Percentiles rank a stretch among this genome's conserved stretches.
Evolutionary conservation across 2,329 filamentous ascomycete species (phyloP).

Genomic region (Cordyceps tenuipes): DNA sequence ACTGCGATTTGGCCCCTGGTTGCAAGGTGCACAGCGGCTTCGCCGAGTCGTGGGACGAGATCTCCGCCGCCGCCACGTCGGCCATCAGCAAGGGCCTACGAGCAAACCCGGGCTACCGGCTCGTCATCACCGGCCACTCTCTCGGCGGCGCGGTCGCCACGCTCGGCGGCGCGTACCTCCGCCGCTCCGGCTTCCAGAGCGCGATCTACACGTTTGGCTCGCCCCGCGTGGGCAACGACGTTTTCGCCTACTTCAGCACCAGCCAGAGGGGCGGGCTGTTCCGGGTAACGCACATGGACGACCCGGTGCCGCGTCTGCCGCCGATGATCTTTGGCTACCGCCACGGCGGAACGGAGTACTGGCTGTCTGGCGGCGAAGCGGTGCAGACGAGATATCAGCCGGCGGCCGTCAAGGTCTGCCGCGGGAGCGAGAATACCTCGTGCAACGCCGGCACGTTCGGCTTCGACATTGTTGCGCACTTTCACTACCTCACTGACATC

Average conservation of each 20-base stretch:
- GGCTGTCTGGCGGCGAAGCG: slow-evolving; percentile 35
- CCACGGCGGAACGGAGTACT: slow-evolving; percentile 63
- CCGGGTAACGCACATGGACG: slow-evolving; percentile 58
- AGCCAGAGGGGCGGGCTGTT: slow-evolving; percentile 44
- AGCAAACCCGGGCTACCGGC: slow-evolving; percentile 41
- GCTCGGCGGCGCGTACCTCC: slow-evolving; percentile 49
- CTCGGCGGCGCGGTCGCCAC: slow-evolving; percentile 58
- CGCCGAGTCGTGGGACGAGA: slow-evolving; percentile 48
- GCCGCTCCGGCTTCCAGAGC: slow-evolving; percentile 33
- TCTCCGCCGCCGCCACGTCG: slow-evolving; percentile 31
- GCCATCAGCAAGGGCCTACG: slow-evolving; percentile 36
- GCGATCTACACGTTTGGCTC: slow-evolving; percentile 61
- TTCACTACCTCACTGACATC: slow-evolving; percentile 40
- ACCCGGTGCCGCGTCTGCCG: slow-evolving; percentile 61
- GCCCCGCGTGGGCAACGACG: slow-evolving; percentile 54
- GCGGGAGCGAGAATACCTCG: slow-evolving; percentile 35
- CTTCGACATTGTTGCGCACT: slow-evolving; percentile 37
- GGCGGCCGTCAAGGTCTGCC: slow-evolving; percentile 37
- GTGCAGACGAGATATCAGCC: slow-evolving; percentile 29
- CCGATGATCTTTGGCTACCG: slow-evolving; percentile 51
- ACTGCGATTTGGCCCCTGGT: slow-evolving; percentile 25
- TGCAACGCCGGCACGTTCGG: slow-evolving; percentile 44
- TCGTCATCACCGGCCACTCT: slow-evolving; percentile 61
- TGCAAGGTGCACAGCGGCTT: slow-evolving; percentile 54
- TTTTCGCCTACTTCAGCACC: slow-evolving; percentile 47